Conservation (phyloP, 2,329 filamentous ascomycete species). For the Colletotrichum eleusines region DNA sequence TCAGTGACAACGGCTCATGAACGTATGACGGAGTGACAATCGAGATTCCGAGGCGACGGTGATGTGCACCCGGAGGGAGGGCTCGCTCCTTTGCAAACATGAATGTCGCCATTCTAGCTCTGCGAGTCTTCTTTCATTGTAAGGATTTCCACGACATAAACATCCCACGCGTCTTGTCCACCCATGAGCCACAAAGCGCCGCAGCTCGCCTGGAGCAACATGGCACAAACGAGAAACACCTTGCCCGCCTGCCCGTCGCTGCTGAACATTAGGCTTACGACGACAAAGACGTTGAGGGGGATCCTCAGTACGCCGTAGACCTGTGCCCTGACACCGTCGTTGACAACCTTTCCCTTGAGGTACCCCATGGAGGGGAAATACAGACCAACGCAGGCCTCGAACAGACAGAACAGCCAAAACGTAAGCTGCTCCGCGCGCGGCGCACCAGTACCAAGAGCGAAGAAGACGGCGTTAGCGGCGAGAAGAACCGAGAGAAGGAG, state of each 20-base stretch:
- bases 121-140: neutral
- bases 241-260: constrained; percentile 46
- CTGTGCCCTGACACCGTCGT: constrained; percentile 64
- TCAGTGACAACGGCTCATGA: constrained; percentile 9
- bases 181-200: constrained; percentile 46
- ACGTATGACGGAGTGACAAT: neutral
- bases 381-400: constrained; percentile 66
- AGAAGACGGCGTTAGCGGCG: constrained; percentile 52
- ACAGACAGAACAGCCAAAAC: constrained; percentile 68
- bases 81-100: neutral
- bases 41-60: neutral
- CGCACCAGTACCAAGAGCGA: constrained; percentile 48
- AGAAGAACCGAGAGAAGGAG: constrained; percentile 55
- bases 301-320: constrained; percentile 67
- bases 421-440: constrained; percentile 55
- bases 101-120: neutral
- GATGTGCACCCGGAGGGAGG: neutral
- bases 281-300: constrained; percentile 69
- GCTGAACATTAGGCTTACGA: constrained; percentile 59
- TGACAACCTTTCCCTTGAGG: constrained; percentile 64
- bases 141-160: neutral
- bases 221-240: constrained; percentile 50
- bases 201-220: constrained; percentile 47
- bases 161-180: constrained; percentile 23
- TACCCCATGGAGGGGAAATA: constrained; percentile 68